Evolutionary conservation across 805 yeast genomes (phyloP).

Genomic region (Lipomyces spencermartinsiae): DNA sequence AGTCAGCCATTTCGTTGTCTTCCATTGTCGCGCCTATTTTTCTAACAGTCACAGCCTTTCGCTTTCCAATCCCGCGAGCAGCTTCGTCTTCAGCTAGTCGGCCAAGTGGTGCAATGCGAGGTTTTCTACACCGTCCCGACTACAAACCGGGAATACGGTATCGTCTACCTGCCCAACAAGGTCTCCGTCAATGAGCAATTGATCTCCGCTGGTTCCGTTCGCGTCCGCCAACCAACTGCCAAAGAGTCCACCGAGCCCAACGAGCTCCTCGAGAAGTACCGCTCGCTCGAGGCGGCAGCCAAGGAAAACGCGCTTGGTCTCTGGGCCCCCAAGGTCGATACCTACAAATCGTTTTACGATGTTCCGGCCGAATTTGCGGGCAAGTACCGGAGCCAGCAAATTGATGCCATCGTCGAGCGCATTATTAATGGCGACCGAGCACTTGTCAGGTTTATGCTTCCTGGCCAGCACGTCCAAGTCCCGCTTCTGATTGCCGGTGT

Average conservation of each 20-base stretch:
- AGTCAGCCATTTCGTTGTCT: not conserved
- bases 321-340: slow-evolving; percentile 51
- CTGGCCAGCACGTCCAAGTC: slow-evolving; percentile 61
- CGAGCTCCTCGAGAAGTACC: slow-evolving; percentile 28
- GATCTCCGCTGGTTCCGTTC: slow-evolving; percentile 65
- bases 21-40: not conserved
- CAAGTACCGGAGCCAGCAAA: slow-evolving; percentile 51
- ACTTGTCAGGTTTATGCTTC: slow-evolving; percentile 61
- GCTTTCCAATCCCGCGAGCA: slow-evolving; percentile 67
- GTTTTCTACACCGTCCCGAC: slow-evolving; percentile 59
- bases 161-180: slow-evolving; percentile 68
- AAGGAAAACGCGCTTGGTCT: slow-evolving; percentile 58
- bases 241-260: slow-evolving; percentile 22
- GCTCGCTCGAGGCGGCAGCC: slow-evolving; percentile 59
- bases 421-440: slow-evolving; percentile 81
- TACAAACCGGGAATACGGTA: slow-evolving; percentile 69
- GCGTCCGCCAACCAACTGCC: slow-evolving; percentile 60
- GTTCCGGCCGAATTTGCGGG: slow-evolving; percentile 48
- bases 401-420: slow-evolving; percentile 70
- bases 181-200: slow-evolving; percentile 62
- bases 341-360: slow-evolving; percentile 32
- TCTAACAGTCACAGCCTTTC: slow-evolving; percentile 51
- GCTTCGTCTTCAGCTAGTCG: slow-evolving; percentile 66
- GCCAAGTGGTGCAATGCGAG: slow-evolving; percentile 65
- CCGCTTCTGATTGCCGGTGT: slow-evolving; percentile 77